phyloP scores from a whole-genome alignment of 1,284 basidiomycete species.

The Puccinia horiana region DNA sequence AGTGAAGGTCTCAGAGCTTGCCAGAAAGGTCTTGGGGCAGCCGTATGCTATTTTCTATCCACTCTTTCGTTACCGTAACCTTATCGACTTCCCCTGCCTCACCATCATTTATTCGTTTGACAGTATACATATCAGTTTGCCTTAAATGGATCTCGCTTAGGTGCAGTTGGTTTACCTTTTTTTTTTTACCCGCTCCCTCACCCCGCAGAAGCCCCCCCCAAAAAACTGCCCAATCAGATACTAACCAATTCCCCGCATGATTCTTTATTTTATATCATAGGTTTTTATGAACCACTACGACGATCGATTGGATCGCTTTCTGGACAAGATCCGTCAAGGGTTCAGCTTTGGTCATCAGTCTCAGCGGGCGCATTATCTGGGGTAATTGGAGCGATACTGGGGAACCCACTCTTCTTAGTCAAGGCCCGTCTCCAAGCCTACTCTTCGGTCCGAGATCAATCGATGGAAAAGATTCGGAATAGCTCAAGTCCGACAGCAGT shows the following conservation, averaged over 20 bases:
- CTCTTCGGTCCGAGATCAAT: slow-evolving; percentile 32
- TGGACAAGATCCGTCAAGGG: slow-evolving; percentile 42
- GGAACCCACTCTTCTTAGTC: slow-evolving; percentile 91
- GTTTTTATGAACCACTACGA: slow-evolving; percentile 93
- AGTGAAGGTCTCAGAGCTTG: slow-evolving; percentile 39
- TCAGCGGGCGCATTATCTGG: slow-evolving; percentile 51
- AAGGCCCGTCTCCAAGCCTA: slow-evolving; percentile 93
- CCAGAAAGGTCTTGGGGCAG: slow-evolving; percentile 48
- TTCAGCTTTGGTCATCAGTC: slow-evolving; percentile 51
- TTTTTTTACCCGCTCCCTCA: not conserved
- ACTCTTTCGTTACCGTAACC: not conserved
- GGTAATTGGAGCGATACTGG: slow-evolving; percentile 69
- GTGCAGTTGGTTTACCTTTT: slow-evolving; percentile 60
- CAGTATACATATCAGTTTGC: slow-evolving; percentile 68
- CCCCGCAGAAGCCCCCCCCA: no score
- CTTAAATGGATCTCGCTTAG: slow-evolving; percentile 89
- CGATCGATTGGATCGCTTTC: slow-evolving; percentile 55
- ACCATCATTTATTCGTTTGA: not conserved
- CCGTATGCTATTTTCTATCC: slow-evolving; percentile 21
- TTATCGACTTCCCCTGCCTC: no score
- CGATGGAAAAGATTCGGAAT: not conserved
- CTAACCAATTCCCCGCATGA: no score
- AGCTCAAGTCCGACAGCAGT: not conserved
- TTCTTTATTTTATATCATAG: no score
- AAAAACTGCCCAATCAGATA: no score